A percentile compares a stretch with the other conserved stretches of the same genome.
Evolutionary conservation across 139 green algal genomes (phyloP).

Genomic region (Closterium sp.): DNA sequence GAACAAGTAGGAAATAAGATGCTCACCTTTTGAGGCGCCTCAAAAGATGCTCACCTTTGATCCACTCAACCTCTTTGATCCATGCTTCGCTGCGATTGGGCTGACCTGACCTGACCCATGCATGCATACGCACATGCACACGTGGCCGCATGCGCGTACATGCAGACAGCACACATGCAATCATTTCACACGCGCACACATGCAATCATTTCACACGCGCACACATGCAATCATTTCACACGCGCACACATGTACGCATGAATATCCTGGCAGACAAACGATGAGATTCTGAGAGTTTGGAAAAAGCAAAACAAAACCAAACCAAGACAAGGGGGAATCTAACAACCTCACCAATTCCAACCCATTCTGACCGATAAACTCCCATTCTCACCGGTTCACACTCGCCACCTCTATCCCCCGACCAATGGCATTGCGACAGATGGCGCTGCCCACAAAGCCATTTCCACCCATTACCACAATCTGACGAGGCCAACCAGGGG

Average conservation of each 20-base stretch:
- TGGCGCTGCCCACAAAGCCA: constrained; percentile 32
- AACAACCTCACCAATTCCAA: neutral
- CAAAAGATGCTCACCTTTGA: constrained; percentile 34
- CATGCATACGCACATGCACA: neutral
- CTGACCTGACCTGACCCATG: constrained; percentile 27
- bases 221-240: neutral
- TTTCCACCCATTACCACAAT: constrained; percentile 43
- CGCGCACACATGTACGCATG: neutral
- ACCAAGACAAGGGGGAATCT: too few species aligned
- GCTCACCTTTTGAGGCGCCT: too few species aligned
- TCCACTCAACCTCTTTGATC: constrained; percentile 45
- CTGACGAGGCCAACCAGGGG: neutral
- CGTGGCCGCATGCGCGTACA: neutral
- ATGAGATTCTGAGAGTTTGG: too few species aligned
- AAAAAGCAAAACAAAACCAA: too few species aligned
- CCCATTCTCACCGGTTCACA: constrained; percentile 10
- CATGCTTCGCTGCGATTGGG: constrained; percentile 25
- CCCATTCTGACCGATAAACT: too few species aligned
- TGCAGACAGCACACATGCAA: neutral
- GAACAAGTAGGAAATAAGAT: too few species aligned
- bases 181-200: neutral
- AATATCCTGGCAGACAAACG: neutral
- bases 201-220: neutral
- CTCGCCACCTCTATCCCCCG: constrained; percentile 11
- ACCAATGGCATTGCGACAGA: constrained; percentile 9